These are phyloP conservation scores for Cinnamomum chago DNA, from an alignment of 164 flowering plant genomes.

Conservation along the genomic window DNA sequence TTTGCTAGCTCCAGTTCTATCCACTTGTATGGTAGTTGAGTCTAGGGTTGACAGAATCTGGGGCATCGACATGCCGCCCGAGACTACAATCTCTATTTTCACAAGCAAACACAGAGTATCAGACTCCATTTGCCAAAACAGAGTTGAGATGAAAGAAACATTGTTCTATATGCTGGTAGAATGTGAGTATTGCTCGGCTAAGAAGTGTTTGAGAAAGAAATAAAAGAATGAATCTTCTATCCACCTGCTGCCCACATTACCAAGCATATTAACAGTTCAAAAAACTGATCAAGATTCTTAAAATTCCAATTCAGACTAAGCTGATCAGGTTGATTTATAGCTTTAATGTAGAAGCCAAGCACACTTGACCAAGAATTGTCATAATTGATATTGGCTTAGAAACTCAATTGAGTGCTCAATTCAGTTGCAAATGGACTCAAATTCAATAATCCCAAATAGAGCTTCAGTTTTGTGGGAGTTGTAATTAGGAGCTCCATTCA, in stretches of 20 bases:
- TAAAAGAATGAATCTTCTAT: background rate
- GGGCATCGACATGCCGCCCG: slow-evolving; percentile 85
- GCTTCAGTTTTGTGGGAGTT: no score
- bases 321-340: no score
- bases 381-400: background rate
- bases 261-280: no score
- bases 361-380: background rate
- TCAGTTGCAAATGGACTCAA: no score
- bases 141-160: background rate
- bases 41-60: slow-evolving; percentile 62
- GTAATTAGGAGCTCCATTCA: background rate
- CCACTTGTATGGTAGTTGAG: slow-evolving; percentile 28
- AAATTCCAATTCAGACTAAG: no score
- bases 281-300: no score
- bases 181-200: background rate
- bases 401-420: background rate
- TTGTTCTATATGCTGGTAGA: background rate
- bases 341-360: background rate
- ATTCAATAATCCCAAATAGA: no score
- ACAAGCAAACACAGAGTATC: slow-evolving; percentile 2
- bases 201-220: background rate
- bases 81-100: slow-evolving; percentile 64
- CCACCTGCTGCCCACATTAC: background rate
- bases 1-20: slow-evolving; percentile 46
- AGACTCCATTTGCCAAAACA: background rate